Base-by-base conservation (phyloP, 2,329 filamentous ascomycete genomes). In the Trichoderma gracile region DNA sequence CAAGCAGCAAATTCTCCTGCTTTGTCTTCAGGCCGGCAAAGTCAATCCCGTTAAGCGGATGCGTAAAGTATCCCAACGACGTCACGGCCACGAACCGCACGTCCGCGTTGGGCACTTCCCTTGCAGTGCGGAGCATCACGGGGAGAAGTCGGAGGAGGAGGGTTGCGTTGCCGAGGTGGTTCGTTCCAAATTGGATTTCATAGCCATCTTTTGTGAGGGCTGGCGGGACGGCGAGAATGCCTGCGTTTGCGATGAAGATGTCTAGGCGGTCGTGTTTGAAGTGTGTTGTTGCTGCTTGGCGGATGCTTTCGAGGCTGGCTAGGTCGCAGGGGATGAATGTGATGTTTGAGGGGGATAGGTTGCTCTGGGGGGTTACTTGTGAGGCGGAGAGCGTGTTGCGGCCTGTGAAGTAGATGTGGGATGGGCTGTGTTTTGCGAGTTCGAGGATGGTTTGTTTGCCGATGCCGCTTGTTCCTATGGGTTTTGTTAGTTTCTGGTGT, bases 391-490 rank as follows among this genome's bases (percentile, higher is more conserved):
- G 58, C 72, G 69, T 67, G 81, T 76, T 80, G 30, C 69, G 80
- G 67, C 69, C 77, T 5, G 68, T 67, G 19, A 72, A 65, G 67
- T 69, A 72, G 56, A 72, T 68, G 52, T 68, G 63, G 10, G 56
- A 57, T 17, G 70, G 69, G 9, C 43, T 61, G 50, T 72, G 69
- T 27, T 56, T 67, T 12, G 67, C 66, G 30, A 65, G 67, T 21
- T 72, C 68, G 8, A 71, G 60, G n/a, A 69, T 46, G 25, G 69
- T 52, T 25, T 69, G 65, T 67, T 96, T 80, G 38, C 93, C 93
- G 63, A 97, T 79, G 14, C 93, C 93, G 74, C 46, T 59, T 21
- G 62, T 64, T 14, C 54, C 62, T 59, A 21, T 64, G 17, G 0
- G 82, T 49, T 92, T 91, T 7, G 25, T 53, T 1, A 53, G 5